A percentile compares a stretch with the other conserved stretches of the same genome.
phyloP scores from a whole-genome alignment of 345 rosid genomes.

The Cardamine chenopodiifolia region DNA sequence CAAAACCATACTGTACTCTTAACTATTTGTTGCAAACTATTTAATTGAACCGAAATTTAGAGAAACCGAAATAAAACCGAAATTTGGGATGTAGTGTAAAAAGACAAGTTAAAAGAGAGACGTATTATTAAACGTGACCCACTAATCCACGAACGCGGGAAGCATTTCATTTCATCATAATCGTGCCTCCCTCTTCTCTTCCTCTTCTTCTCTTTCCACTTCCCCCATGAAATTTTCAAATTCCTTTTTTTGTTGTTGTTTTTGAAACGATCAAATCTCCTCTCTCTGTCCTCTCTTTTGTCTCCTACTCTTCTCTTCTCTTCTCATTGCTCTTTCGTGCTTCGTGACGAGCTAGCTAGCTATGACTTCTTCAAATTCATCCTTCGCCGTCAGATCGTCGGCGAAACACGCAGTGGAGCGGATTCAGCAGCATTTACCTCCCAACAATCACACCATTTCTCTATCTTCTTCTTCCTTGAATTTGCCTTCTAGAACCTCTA shows the following conservation, averaged over 20 bases:
- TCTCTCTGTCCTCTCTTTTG: background rate
- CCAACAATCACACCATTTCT: slow-evolving; percentile 23
- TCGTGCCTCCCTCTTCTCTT: slow-evolving; percentile 40
- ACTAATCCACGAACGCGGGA: slow-evolving; percentile 53
- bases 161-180: slow-evolving; percentile 20
- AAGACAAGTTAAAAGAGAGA: background rate
- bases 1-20: too few relatives aligned
- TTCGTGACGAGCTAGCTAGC: background rate
- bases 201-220: slow-evolving; percentile 25
- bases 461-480: slow-evolving; percentile 46
- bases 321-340: background rate
- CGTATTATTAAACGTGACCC: slow-evolving; percentile 19
- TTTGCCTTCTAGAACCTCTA: slow-evolving; percentile 45
- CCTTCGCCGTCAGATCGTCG: slow-evolving; percentile 45
- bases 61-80: background rate
- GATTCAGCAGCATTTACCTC: slow-evolving; percentile 46
- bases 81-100: background rate
- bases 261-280: slow-evolving; percentile 8
- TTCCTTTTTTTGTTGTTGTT: background rate
- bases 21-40: too few relatives aligned
- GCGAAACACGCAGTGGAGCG: slow-evolving; percentile 48
- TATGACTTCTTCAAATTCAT: slow-evolving; percentile 42
- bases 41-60: background rate
- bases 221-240: slow-evolving; percentile 33
- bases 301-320: background rate